Conservation (phyloP, 2,329 filamentous ascomycete species). For the Fusarium verticillioides region DNA sequence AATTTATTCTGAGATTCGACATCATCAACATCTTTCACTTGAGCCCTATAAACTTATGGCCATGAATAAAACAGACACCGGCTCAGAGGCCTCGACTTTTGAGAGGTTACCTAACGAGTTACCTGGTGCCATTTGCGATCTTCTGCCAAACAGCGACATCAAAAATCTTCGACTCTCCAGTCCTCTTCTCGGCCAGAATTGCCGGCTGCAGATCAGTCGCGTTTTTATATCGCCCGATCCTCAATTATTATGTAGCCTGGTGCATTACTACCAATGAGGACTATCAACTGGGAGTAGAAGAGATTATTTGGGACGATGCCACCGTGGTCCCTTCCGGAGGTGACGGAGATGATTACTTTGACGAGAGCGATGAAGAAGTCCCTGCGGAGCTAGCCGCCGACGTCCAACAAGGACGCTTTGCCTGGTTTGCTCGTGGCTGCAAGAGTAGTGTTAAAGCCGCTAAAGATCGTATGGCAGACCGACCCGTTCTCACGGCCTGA, state of each 20-base stretch:
- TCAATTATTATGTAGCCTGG: fast-evolving
- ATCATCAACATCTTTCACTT: background rate
- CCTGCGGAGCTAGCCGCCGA: background rate
- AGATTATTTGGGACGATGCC: background rate
- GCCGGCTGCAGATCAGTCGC: background rate
- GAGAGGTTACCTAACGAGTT: background rate
- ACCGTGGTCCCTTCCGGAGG: background rate
- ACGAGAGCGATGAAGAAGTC: background rate
- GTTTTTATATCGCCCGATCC: background rate
- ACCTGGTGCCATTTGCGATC: background rate
- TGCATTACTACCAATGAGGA: fast-evolving
- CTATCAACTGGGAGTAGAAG: background rate
- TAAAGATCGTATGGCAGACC: background rate
- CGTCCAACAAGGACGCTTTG: background rate
- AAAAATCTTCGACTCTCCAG: background rate
- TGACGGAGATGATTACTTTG: fast-evolving
- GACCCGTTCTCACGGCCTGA: background rate
- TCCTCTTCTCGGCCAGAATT: background rate
- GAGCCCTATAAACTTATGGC: background rate
- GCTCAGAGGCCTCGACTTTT: fast-evolving
- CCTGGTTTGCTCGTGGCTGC: background rate
- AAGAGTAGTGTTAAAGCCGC: background rate
- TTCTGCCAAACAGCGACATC: background rate
- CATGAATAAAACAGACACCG: background rate
- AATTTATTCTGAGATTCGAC: background rate